Evolutionary conservation across 345 rosid genomes (phyloP), one percentile per base, ranked within the genome.

Genomic region (Erodium maritimum): DNA sequence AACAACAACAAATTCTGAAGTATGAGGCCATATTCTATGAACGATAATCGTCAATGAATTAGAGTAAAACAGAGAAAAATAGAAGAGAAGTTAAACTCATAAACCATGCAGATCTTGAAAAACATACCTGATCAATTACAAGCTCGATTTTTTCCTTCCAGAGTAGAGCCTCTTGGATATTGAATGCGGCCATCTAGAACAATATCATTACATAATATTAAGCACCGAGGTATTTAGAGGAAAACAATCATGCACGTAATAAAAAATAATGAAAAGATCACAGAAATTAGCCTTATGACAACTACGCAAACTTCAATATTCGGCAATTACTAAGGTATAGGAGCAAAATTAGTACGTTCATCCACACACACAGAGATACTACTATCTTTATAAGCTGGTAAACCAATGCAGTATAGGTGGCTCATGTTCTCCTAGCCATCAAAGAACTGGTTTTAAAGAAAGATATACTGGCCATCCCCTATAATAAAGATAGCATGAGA

Each of bases 171-270:
- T 94, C 97, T 69, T 90, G 97, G 69, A 94, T 90, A 80, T 94
- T 94, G 80, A 94, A 94, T 61, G 99, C 99, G 58, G 99, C 99
- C 99, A 94, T 94, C 99, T 94, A 73, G 62, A 65, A 62, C 50
- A 75, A 69, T 50, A 72, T 60, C 54, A 74, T 55, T 25, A 2
- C 1, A 14, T 18, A 21, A 55, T 10, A 17, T 51, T 51, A 17
- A 51, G 54, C 19, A 51, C 17, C 10, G 9, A 19, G 54, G 54
- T 7, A 12, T 29, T 29, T 16, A 42, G 48, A 42, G 2, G 14
- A 42, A 42, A 42, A 10, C 48, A 13, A n/a, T 20, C 54, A 17
- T 51, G 54, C 17, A n/a, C 19, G n/a, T 17, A 17, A 6, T 6
- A 29, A 29, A n/a, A 51, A 51, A 19, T 5, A 51, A 10, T 17